A percentile compares a stretch with the other conserved stretches of the same genome.
phyloP scores from a whole-genome alignment of 805 yeast species.

The Hanseniaspora vineae region DNA sequence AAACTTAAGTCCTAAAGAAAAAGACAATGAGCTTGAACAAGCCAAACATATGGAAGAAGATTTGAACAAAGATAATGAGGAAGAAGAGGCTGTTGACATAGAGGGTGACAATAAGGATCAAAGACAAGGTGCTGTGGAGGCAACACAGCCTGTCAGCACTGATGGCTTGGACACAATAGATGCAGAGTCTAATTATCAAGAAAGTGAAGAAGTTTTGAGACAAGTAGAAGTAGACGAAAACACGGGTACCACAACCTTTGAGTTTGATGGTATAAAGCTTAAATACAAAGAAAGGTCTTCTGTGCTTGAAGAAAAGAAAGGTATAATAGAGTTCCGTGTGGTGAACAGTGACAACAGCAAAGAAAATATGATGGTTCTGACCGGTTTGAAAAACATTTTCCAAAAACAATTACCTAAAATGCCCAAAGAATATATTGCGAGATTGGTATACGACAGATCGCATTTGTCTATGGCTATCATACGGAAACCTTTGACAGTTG shows the following conservation, averaged over 20 bases:
- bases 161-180: slow-evolving; percentile 2
- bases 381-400: slow-evolving; percentile 91
- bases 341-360: slow-evolving; percentile 87
- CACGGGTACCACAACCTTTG: slow-evolving; percentile 1
- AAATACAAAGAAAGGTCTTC: slow-evolving; percentile 87
- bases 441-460: slow-evolving; percentile 86
- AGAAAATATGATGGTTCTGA: slow-evolving; percentile 81
- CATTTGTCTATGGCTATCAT: slow-evolving; percentile 96
- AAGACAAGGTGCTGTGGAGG: not conserved
- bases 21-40: slow-evolving; percentile 2
- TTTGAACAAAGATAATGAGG: slow-evolving; percentile 8
- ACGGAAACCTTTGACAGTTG: slow-evolving; percentile 84
- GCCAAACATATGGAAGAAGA: slow-evolving; percentile 7
- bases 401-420: slow-evolving; percentile 96
- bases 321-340: slow-evolving; percentile 87
- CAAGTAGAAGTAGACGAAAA: slow-evolving; percentile 1
- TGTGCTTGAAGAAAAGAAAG: slow-evolving; percentile 85
- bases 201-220: slow-evolving; percentile 8
- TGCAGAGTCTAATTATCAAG: slow-evolving; percentile 14
- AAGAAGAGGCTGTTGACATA: slow-evolving; percentile 4
- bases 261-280: slow-evolving; percentile 61
- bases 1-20: no score
- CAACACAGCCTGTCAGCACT: not conserved
- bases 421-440: slow-evolving; percentile 94
- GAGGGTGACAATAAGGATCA: slow-evolving; percentile 7